phyloP scores from a whole-genome alignment of 345 rosid genomes.

The Odontarrhena argentea region DNA sequence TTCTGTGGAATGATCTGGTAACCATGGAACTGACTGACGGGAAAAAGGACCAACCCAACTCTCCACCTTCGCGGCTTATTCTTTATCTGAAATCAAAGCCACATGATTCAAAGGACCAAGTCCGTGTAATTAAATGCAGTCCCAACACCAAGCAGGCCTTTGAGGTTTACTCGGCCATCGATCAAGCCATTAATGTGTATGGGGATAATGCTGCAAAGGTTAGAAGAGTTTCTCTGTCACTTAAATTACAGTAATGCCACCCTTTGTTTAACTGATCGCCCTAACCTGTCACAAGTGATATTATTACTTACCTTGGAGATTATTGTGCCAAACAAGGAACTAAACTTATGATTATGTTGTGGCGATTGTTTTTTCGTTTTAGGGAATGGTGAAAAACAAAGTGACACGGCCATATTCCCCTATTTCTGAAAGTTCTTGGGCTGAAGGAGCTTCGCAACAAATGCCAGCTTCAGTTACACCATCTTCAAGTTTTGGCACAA shows the following conservation, averaged over 20 bases:
- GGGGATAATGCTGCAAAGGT: conserved; percentile 65
- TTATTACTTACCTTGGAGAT: not conserved
- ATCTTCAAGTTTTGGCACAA: conserved; percentile 65
- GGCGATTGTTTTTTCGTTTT: conserved; percentile 19
- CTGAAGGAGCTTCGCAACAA: conserved; percentile 62
- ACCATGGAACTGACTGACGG: conserved; percentile 84
- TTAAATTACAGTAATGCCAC: not conserved
- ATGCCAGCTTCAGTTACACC: conserved; percentile 50
- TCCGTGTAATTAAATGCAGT: conserved; percentile 73
- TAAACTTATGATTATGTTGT: not conserved
- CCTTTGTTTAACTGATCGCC: not conserved
- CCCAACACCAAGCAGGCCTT: conserved; percentile 71
- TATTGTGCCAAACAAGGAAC: conserved; percentile 20
- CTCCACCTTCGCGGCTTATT: conserved; percentile 70
- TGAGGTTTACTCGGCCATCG: conserved; percentile 71
- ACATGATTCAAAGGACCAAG: conserved; percentile 69
- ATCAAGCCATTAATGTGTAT: conserved; percentile 62
- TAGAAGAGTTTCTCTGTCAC: conserved; percentile 34
- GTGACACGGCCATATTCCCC: conserved; percentile 89
- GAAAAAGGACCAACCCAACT: conserved; percentile 76
- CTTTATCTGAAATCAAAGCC: conserved; percentile 57
- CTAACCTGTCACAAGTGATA: not conserved
- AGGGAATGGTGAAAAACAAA: conserved; percentile 75
- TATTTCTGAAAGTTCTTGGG: conserved; percentile 50
- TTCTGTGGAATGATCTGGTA: conserved; percentile 72